Evolutionary conservation across 805 yeast species (phyloP).

Genomic region (Komagataella ulmi): DNA sequence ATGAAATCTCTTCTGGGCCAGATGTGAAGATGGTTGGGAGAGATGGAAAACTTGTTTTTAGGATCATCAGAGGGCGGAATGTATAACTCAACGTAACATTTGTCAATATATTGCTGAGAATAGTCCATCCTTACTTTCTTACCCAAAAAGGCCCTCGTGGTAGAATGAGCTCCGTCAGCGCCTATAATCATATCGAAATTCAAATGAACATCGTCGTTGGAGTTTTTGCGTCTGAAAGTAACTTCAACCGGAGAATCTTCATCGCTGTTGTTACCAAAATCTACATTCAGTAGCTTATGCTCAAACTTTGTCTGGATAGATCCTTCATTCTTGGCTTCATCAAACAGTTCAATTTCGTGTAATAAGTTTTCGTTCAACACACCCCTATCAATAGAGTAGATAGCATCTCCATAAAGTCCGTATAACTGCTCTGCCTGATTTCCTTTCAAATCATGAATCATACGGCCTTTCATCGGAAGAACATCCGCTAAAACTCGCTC

Average conservation of each 20-base stretch:
- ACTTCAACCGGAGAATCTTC: not conserved
- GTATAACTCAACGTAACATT: constrained; percentile 69
- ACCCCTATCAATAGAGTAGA: constrained; percentile 75
- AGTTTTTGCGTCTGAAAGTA: constrained; percentile 1
- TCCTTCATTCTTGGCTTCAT: constrained; percentile 7
- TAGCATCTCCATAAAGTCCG: constrained; percentile 72
- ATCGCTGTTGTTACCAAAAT: constrained; percentile 6
- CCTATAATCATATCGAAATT: constrained; percentile 58
- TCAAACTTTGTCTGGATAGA: constrained; percentile 34
- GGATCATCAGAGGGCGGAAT: constrained; percentile 43
- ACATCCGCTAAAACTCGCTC: constrained; percentile 40
- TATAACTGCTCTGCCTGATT: constrained; percentile 55
- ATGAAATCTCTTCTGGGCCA: constrained; percentile 85
- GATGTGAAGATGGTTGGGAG: constrained; percentile 73
- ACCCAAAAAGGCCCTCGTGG: constrained; percentile 56
- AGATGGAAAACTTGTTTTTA: constrained; percentile 31
- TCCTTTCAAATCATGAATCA: constrained; percentile 69
- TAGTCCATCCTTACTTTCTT: constrained; percentile 55
- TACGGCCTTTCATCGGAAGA: constrained; percentile 81
- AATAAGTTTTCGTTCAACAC: constrained; percentile 52
- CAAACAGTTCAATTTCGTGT: constrained; percentile 42
- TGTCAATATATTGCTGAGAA: constrained; percentile 68
- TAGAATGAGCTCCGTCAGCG: constrained; percentile 77
- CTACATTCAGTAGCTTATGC: constrained; percentile 36
- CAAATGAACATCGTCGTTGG: constrained; percentile 3